Percentiles rank a stretch among this genome's conserved stretches.
Evolutionary conservation across 306 rosid genomes (phyloP).

Genomic region (Trifolium subterraneum): DNA sequence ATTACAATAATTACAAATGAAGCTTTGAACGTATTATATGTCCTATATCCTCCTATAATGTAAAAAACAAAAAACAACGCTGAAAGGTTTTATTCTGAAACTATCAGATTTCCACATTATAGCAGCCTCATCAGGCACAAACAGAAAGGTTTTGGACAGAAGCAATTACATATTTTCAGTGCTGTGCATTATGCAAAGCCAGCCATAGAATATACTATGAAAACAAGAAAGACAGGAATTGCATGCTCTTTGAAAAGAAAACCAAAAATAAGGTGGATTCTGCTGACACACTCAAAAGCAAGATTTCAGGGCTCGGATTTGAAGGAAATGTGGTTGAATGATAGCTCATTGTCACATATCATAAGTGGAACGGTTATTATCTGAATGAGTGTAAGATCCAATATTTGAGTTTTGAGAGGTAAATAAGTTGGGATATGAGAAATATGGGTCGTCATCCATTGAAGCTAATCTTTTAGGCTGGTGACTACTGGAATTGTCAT

Average conservation of each 20-base stretch:
- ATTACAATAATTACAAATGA: constrained; percentile 43
- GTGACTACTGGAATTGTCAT: constrained; percentile 47
- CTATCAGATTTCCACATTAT: constrained; percentile 12
- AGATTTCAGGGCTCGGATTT: constrained; percentile 24
- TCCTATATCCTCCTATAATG: constrained; percentile 19
- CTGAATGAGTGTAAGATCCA: constrained; percentile 61
- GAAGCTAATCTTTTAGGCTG: constrained; percentile 74
- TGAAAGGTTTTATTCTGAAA: constrained; percentile 36
- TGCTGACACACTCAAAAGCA: constrained; percentile 44
- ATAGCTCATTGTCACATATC: constrained; percentile 43
- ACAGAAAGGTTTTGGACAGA: constrained; percentile 22
- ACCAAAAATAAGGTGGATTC: constrained; percentile 18
- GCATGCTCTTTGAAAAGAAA: constrained; percentile 32
- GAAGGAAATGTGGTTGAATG: neutral
- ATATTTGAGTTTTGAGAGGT: constrained; percentile 59
- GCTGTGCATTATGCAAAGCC: constrained; percentile 25
- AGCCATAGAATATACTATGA: neutral
- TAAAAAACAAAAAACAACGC: constrained; percentile 20
- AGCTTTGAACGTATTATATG: constrained; percentile 22
- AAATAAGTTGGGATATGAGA: constrained; percentile 83
- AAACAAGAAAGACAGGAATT: constrained; percentile 18
- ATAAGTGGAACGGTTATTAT: constrained; percentile 48
- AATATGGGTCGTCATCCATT: constrained; percentile 80
- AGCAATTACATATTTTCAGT: constrained; percentile 30
- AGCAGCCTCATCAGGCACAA: constrained; percentile 15